These are phyloP conservation scores for Hymenotorrendiella dingleyae DNA, from an alignment of 2,329 filamentous ascomycete species.

Conservation along the genomic window DNA sequence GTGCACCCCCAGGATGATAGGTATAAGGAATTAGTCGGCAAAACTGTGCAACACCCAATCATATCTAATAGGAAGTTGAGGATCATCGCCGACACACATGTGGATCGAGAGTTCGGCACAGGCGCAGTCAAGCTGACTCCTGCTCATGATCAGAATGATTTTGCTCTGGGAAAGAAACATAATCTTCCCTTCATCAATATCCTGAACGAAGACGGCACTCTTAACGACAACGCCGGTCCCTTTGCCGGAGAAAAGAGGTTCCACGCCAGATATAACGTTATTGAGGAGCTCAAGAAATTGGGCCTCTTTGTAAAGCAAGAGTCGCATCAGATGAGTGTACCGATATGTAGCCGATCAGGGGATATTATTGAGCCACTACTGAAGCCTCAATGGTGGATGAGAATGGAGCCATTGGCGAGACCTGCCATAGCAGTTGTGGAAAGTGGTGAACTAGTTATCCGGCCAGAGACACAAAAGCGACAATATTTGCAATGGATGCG, in stretches of 20 bases:
- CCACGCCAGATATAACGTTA: constrained; percentile 77
- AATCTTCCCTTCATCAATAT: constrained; percentile 87
- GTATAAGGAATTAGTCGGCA: constrained; percentile 80
- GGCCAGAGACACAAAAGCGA: constrained; percentile 71
- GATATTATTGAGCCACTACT: constrained; percentile 88
- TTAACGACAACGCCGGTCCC: constrained; percentile 74
- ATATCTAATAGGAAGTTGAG: constrained; percentile 66
- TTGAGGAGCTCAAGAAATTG: constrained; percentile 72
- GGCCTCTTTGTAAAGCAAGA: constrained; percentile 87
- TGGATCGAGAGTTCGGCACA: constrained; percentile 87
- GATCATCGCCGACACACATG: constrained; percentile 80
- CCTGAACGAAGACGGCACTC: constrained; percentile 76
- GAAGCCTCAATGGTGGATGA: constrained; percentile 97
- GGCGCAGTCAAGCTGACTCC: constrained; percentile 94
- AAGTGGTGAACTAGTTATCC: constrained; percentile 74
- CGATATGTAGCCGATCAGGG: constrained; percentile 75
- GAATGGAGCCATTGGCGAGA: constrained; percentile 73
- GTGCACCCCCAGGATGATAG: constrained; percentile 79
- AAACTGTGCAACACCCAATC: constrained; percentile 77
- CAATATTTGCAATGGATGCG: constrained; percentile 82
- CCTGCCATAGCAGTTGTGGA: constrained; percentile 73
- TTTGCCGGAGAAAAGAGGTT: constrained; percentile 85
- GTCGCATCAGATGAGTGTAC: constrained; percentile 88
- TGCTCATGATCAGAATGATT: constrained; percentile 92
- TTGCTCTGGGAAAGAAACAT: constrained; percentile 70